These are phyloP conservation scores for Penicillium parvum DNA, from an alignment of 495 filamentous ascomycete genomes.

Conservation along the genomic window DNA sequence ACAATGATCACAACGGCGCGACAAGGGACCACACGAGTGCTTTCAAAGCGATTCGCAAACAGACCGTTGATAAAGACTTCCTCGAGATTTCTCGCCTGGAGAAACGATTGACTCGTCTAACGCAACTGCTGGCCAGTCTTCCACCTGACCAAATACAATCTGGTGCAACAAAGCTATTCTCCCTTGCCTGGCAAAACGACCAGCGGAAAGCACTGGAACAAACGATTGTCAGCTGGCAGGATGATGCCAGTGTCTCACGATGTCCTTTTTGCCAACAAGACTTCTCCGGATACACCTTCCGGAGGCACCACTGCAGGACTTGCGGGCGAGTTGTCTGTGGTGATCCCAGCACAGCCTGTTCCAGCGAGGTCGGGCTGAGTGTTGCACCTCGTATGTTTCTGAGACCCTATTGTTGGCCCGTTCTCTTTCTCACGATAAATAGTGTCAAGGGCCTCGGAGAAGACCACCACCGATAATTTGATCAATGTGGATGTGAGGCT, in stretches of 20 bases:
- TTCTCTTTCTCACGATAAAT: too few species aligned
- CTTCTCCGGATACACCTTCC: constrained; percentile 82
- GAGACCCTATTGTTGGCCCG: too few species aligned
- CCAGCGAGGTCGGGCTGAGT: constrained; percentile 73
- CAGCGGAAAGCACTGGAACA: constrained; percentile 82
- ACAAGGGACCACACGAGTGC: constrained; percentile 62
- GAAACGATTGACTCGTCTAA: constrained; percentile 86
- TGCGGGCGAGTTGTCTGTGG: constrained; percentile 92
- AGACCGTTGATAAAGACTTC: constrained; percentile 74
- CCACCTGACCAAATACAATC: constrained; percentile 55
- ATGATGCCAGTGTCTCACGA: constrained; percentile 71
- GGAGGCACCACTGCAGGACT: constrained; percentile 90
- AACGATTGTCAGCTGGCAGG: constrained; percentile 89
- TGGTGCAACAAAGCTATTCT: constrained; percentile 50
- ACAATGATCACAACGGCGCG: constrained; percentile 79
- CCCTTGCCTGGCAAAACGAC: constrained; percentile 54
- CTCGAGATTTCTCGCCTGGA: constrained; percentile 86
- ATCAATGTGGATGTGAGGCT: constrained; percentile 79
- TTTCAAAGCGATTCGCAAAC: constrained; percentile 65
- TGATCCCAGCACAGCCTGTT: constrained; percentile 78
- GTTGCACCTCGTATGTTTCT: constrained; percentile 63
- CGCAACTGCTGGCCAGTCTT: constrained; percentile 70
- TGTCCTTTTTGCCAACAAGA: constrained; percentile 96
- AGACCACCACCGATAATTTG: constrained; percentile 44
- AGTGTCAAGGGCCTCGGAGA: constrained; percentile 53